Conservation (phyloP, 768 basidiomycete genomes). For the Suillus spraguei region DNA sequence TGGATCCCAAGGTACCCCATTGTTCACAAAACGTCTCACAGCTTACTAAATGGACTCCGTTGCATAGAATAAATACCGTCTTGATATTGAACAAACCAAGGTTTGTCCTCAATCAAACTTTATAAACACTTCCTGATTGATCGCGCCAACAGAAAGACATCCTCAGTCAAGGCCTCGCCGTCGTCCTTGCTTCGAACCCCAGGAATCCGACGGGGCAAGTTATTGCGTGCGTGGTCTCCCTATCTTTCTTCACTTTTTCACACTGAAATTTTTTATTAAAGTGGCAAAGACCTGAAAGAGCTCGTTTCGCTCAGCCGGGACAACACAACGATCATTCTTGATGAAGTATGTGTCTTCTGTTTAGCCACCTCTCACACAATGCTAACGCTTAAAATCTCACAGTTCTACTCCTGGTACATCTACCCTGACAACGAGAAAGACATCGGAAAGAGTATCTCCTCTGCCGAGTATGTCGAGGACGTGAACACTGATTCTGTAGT, state of each 20-base stretch:
- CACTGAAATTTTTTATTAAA: constrained; percentile 27
- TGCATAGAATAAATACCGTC: constrained; percentile 61
- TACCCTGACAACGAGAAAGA: constrained; percentile 80
- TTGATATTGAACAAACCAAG: constrained; percentile 81
- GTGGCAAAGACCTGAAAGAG: constrained; percentile 80
- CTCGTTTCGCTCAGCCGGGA: constrained; percentile 75
- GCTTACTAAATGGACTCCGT: constrained; percentile 12
- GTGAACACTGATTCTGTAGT: constrained; percentile 84
- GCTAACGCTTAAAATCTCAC: constrained; percentile 13
- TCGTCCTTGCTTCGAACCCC: constrained; percentile 91
- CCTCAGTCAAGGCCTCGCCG: constrained; percentile 77
- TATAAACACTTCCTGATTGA: constrained; percentile 8
- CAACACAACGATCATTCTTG: constrained; percentile 81
- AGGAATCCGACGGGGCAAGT: constrained; percentile 96
- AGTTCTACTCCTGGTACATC: constrained; percentile 97
- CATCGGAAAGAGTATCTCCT: constrained; percentile 77
- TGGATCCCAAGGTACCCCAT: constrained; percentile 46
- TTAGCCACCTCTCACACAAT: not conserved
- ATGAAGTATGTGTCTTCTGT: constrained; percentile 55
- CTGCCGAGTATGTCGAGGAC: constrained; percentile 83
- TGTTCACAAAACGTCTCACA: not conserved
- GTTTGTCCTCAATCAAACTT: constrained; percentile 33
- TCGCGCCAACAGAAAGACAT: constrained; percentile 64
- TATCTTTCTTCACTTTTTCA: not conserved
- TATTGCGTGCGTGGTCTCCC: constrained; percentile 48